Evolutionary conservation across 345 rosid genomes (phyloP), one percentile per base, ranked within the genome.

Genomic region (Camelina sativa): DNA sequence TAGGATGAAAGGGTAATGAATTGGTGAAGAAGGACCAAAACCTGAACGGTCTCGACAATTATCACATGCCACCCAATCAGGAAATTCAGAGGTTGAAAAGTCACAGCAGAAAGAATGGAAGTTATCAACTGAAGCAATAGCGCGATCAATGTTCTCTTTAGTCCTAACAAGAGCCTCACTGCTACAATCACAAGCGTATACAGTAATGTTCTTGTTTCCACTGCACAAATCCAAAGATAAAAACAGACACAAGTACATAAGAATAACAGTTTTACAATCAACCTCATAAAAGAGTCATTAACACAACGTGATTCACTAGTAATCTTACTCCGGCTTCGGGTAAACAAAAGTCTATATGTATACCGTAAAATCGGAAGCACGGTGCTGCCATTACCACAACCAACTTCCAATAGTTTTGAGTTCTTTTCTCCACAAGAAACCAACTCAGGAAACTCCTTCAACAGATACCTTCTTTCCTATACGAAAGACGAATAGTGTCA

Each of bases 351-450:
- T 8, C 40, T 85, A 23, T n/a, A n/a, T n/a, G n/a, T 32, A 58
- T 57, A 93, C 96, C 95, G 85, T 66, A 94, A 71, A 70, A 94
- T 82, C 8, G 96, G 96, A 79, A 88, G 86, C 17, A 82, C 83
- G 0, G 96, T 81, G 79, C 98, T 94, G 16, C 98, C 97, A 82
- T 83, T 94, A 44, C 98, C 97, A 67, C 97, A 89, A 17, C 97
- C 98, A 16, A 89, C 89, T 85, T 94, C 97, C 81, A 94, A 84
- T 52, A 91, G 80, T 81, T 81, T 88, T 3, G 87, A 75, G 51
- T 81, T 80, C 50, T 25, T 25, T 2, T 80, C 83, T 8, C 15
- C 74, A 67, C 89, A 74, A 5, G 88, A 81, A 78, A 86, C 85
- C 66, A 94, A 73, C 53, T 87, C 97, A 2, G 96, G 96, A 43